Evolutionary conservation across 2,329 filamentous ascomycete genomes (phyloP).

Genomic region (Aschersonia sp.): DNA sequence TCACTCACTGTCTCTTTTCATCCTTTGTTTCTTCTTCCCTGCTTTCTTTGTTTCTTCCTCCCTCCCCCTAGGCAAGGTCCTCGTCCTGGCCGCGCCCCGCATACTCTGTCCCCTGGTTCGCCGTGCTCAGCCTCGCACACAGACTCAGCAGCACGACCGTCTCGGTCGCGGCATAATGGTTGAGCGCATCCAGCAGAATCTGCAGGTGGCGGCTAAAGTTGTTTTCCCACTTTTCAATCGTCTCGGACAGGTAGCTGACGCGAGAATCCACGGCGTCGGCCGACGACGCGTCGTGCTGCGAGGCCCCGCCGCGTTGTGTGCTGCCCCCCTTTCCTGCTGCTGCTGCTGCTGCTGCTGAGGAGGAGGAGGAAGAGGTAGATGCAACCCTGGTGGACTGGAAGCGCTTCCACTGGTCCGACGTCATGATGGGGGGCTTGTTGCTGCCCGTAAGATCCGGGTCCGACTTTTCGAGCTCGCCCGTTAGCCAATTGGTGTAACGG

Average conservation of each 20-base stretch:
- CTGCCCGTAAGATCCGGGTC: conserved; percentile 61
- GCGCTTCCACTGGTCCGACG: conserved; percentile 42
- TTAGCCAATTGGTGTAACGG: conserved; percentile 74
- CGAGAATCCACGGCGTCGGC: conserved; percentile 27
- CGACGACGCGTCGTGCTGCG: conserved; percentile 6
- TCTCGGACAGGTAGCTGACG: conserved; percentile 70
- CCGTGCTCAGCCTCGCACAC: conserved; percentile 68
- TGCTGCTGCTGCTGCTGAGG: no score
- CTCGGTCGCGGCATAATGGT: conserved; percentile 94
- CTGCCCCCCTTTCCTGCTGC: no score
- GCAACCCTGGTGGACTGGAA: conserved; percentile 35
- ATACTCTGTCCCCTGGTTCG: conserved; percentile 60
- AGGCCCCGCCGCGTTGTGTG: conserved; percentile 10
- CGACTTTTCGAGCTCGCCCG: conserved; percentile 67
- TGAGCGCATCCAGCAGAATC: conserved; percentile 85
- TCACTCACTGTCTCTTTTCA: not conserved
- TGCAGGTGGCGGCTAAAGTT: conserved; percentile 88
- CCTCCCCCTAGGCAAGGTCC: conserved; percentile 17
- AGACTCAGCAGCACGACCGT: conserved; percentile 86
- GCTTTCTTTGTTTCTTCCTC: not conserved
- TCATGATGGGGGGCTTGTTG: conserved; percentile 45
- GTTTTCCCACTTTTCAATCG: conserved; percentile 79
- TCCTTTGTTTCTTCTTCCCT: not conserved
- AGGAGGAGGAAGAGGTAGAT: not conserved
- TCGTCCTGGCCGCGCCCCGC: conserved; percentile 45